Percentiles rank a stretch among this genome's conserved stretches.
Conservation (phyloP, 352 stramenopile species). For the Globisporangium megalacanthum region DNA sequence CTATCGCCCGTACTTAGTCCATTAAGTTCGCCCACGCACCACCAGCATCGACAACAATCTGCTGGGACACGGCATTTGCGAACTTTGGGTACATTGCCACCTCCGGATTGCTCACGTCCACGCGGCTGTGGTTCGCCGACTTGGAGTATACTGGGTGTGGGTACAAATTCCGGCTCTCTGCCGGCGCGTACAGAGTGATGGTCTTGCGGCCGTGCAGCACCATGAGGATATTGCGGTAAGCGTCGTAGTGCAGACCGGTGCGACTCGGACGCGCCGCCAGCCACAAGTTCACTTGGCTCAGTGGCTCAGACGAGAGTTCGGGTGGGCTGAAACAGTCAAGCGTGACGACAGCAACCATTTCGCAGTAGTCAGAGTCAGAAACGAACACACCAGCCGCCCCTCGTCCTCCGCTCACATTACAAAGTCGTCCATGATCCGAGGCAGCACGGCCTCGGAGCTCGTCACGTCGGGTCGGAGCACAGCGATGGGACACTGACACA, state of each 20-base stretch:
- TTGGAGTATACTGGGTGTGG: conserved; percentile 61
- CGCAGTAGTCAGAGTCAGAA: not conserved
- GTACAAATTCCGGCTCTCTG: conserved; percentile 43
- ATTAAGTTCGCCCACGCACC: conserved; percentile 18
- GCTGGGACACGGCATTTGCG: conserved; percentile 15
- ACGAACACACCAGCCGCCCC: not conserved
- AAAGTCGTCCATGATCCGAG: conserved; percentile 53
- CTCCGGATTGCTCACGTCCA: conserved; percentile 44
- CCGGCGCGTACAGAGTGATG: conserved; percentile 67
- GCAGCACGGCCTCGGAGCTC: conserved; percentile 33
- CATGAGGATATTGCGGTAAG: conserved; percentile 73
- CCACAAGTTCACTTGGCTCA: conserved; percentile 86
- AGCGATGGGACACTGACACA: conserved; percentile 76
- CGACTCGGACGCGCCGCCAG: conserved; percentile 52
- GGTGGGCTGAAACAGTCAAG: conserved; percentile 25
- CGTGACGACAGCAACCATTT: too few species aligned
- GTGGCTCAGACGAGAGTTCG: conserved; percentile 23
- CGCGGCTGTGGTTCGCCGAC: conserved; percentile 71
- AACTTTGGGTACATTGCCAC: conserved; percentile 27
- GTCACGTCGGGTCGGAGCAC: conserved; percentile 43
- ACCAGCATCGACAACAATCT: conserved; percentile 39
- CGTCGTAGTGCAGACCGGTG: conserved; percentile 79
- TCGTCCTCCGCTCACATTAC: conserved; percentile 28
- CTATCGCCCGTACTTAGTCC: not conserved
- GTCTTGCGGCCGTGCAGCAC: conserved; percentile 67